phyloP scores from a whole-genome alignment of 768 basidiomycete species.

The Boletus subparvulus region DNA sequence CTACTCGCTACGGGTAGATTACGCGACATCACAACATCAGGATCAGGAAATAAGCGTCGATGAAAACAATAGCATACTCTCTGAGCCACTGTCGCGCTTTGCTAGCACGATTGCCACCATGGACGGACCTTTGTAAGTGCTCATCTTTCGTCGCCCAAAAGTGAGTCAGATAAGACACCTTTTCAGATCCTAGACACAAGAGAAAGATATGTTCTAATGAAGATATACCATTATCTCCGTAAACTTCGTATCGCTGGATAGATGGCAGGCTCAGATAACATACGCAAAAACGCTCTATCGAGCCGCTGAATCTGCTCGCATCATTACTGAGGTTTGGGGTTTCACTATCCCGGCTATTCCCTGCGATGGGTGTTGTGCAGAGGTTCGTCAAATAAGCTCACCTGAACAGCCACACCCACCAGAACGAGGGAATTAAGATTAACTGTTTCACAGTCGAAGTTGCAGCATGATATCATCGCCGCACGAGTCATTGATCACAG shows the following conservation, averaged over 20 bases:
- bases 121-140: slow-evolving; percentile 31
- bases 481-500: too few relatives aligned
- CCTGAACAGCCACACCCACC: too few relatives aligned
- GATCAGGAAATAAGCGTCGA: slow-evolving; percentile 32
- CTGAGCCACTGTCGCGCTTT: slow-evolving; percentile 34
- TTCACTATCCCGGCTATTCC: too few relatives aligned
- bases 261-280: too few relatives aligned
- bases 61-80: slow-evolving; percentile 25
- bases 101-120: slow-evolving; percentile 39
- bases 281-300: slow-evolving; percentile 19
- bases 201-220: slow-evolving; percentile 17
- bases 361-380: too few relatives aligned
- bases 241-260: too few relatives aligned
- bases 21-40: not conserved
- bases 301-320: too few relatives aligned
- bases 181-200: slow-evolving; percentile 16
- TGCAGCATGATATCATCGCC: too few relatives aligned
- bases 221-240: slow-evolving; percentile 36
- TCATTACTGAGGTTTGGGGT: too few relatives aligned
- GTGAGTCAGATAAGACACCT: slow-evolving; percentile 3
- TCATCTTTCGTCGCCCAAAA: not conserved
- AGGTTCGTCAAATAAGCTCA: too few relatives aligned
- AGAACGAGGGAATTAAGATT: too few relatives aligned
- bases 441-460: too few relatives aligned
- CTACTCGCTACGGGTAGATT: slow-evolving; percentile 29